A percentile compares a stretch with the other conserved stretches of the same genome.
Evolutionary conservation across 495 filamentous ascomycete genomes (phyloP).

Genomic region (Cercophora newfieldiana): DNA sequence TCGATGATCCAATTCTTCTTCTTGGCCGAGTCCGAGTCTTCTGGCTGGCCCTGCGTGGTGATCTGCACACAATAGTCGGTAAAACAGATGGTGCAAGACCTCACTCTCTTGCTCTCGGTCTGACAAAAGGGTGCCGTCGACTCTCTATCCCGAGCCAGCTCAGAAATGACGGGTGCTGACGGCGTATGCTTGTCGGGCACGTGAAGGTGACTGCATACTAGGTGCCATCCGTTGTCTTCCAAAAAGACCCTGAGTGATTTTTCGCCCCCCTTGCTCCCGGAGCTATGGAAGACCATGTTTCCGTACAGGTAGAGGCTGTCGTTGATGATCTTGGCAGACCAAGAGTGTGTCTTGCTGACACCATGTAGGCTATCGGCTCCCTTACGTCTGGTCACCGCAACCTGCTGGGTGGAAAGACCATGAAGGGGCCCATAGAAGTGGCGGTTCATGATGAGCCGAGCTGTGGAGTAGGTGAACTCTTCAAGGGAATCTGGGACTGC

Average conservation of each 20-base stretch:
- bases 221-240: background rate
- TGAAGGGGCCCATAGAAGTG: slow-evolving; percentile 9
- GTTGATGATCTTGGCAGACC: slow-evolving; percentile 8
- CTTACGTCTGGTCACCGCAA: background rate
- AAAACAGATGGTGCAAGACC: slow-evolving; percentile 6
- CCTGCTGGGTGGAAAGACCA: background rate
- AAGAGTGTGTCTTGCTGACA: background rate
- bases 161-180: background rate
- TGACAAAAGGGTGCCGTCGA: background rate
- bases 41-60: background rate
- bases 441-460: slow-evolving; percentile 13
- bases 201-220: slow-evolving; percentile 5
- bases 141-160: slow-evolving; percentile 1
- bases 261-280: background rate
- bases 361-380: background rate
- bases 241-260: background rate
- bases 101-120: background rate
- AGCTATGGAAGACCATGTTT: background rate
- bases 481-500: no score
- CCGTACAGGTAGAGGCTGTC: slow-evolving; percentile 9
- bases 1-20: slow-evolving; percentile 4
- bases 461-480: slow-evolving; percentile 9
- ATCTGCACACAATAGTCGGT: slow-evolving; percentile 11
- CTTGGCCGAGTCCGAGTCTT: background rate
- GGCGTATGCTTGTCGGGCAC: no score